Evolutionary conservation across 2,329 filamentous ascomycete genomes (phyloP).

Genomic region (Talaromyces verruculosus): DNA sequence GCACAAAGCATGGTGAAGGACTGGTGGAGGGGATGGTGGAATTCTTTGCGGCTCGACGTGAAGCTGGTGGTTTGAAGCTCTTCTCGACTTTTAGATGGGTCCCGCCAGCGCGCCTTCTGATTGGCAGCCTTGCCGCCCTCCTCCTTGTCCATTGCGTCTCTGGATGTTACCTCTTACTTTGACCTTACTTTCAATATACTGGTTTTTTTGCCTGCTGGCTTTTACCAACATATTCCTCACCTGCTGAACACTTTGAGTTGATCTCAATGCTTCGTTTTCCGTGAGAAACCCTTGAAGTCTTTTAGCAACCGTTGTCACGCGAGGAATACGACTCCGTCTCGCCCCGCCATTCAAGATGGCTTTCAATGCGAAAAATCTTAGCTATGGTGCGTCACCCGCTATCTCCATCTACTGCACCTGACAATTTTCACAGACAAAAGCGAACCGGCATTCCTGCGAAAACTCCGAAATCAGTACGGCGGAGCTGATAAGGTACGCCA

Average conservation of each 20-base stretch:
- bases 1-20: conserved; percentile 59
- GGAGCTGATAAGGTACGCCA: conserved; percentile 37
- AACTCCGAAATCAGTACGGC: conserved; percentile 41
- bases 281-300: not conserved
- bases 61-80: conserved; percentile 32
- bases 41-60: conserved; percentile 30
- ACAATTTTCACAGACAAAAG: conserved; percentile 37
- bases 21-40: conserved; percentile 24
- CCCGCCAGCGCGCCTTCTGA: conserved; percentile 30
- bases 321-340: not conserved
- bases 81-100: conserved; percentile 29
- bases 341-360: conserved; percentile 32
- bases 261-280: not conserved
- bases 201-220: not conserved
- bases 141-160: not conserved
- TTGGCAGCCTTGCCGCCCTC: conserved; percentile 32
- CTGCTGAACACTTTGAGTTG: not conserved
- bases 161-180: not conserved
- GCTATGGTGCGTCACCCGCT: conserved; percentile 38
- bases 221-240: not conserved
- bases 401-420: conserved; percentile 14
- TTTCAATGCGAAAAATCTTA: conserved; percentile 46
- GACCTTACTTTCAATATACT: not conserved
- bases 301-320: not conserved
- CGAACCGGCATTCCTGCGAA: conserved; percentile 46